A percentile compares a stretch with the other conserved stretches of the same genome.
Conservation (phyloP, 2,329 filamentous ascomycete genomes). For the Penicillium sp. region DNA sequence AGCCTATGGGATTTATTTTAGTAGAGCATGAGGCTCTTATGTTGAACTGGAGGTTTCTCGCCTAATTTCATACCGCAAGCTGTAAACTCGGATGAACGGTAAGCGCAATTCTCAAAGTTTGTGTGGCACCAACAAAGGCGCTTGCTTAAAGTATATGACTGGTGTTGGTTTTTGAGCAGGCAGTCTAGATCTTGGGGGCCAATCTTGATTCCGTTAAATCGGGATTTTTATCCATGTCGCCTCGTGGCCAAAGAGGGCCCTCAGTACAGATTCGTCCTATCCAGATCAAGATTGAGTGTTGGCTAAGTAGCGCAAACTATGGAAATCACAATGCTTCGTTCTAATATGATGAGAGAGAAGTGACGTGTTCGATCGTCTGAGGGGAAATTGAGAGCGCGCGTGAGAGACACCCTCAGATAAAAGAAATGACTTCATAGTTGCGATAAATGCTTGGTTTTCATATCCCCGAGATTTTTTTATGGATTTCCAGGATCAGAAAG, state of each 20-base stretch:
- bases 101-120: background rate
- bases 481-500: no score
- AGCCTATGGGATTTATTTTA: background rate
- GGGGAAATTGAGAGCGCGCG: background rate
- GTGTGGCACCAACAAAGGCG: constrained; percentile 1
- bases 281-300: background rate
- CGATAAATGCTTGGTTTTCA: no score
- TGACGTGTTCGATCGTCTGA: background rate
- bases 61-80: background rate
- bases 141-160: background rate
- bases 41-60: background rate
- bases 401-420: background rate
- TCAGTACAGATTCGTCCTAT: background rate
- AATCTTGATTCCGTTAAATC: background rate
- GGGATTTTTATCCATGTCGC: background rate
- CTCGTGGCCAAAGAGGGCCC: background rate
- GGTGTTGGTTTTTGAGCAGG: background rate
- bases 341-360: background rate
- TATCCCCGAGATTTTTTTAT: no score
- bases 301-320: background rate
- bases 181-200: background rate
- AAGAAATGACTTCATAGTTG: background rate
- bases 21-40: background rate
- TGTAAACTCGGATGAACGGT: background rate
- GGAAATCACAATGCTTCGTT: background rate